Evolutionary conservation across 768 basidiomycete genomes (phyloP).

Genomic region (Termitomyces sp.): DNA sequence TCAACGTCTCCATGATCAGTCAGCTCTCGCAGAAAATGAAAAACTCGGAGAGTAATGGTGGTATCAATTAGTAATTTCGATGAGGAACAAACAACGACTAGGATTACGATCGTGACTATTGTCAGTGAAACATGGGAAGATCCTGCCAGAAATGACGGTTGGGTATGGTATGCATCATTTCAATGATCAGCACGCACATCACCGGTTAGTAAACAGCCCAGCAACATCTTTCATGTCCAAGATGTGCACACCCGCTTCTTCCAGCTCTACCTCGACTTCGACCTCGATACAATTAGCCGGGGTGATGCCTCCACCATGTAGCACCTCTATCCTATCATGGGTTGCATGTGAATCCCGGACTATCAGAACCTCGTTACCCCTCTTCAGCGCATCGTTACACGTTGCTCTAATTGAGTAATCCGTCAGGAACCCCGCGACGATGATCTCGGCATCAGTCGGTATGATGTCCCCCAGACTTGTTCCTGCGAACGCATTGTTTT

Average conservation of each 20-base stretch:
- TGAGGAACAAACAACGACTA: neutral
- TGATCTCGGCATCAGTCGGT: conserved; percentile 52
- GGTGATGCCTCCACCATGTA: conserved; percentile 55
- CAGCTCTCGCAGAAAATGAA: neutral
- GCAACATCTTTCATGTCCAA: conserved; percentile 66
- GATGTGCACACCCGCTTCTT: conserved; percentile 63
- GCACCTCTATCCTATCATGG: conserved; percentile 60
- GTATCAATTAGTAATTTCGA: neutral
- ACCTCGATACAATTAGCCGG: conserved; percentile 48
- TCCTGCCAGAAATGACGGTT: neutral
- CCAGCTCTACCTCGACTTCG: conserved; percentile 64
- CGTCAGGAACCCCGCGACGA: conserved; percentile 66
- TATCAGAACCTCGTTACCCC: conserved; percentile 66
- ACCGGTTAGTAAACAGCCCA: conserved; percentile 57
- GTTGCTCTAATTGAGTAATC: conserved; percentile 61
- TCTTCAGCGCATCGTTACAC: conserved; percentile 56
- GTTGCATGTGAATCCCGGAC: conserved; percentile 67
- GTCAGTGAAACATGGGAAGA: neutral
- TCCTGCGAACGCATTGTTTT: conserved; percentile 69
- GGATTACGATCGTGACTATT: neutral
- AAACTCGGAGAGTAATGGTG: neutral
- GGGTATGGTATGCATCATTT: neutral
- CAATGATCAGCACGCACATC: neutral
- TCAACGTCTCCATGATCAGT: neutral
- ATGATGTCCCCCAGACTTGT: conserved; percentile 51